Base-by-base conservation (phyloP, 2,329 filamentous ascomycete species). In the Aspergillus piperis region DNA sequence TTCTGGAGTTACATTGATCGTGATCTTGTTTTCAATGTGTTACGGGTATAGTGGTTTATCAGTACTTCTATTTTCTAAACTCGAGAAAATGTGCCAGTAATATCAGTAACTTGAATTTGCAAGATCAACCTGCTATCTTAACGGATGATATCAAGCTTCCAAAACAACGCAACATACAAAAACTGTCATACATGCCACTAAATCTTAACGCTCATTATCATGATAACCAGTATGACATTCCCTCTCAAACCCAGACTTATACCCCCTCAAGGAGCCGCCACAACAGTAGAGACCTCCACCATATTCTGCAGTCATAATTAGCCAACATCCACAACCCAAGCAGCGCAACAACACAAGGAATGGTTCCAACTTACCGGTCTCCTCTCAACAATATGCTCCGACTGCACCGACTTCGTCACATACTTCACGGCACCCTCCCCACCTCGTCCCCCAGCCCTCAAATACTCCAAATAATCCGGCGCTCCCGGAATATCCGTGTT, bases 381-480 rank as follows among this genome's bases (percentile, higher is more conserved):
- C 5, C 21, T 36, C 25, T 55, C 30, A 17, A 51, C 42, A 17
- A 55, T 50, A 25, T 17, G 8, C 52, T 60, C 17, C 15, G 48
- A 61, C 27, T 59, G 48, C 32, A 64, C 51, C 13, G 64, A 64
- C 47, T 61, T 48, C 41, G 66, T 73, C 57, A 67, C 65, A 63
- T 72, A 75, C 36, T 59, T 62, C 17, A 70, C 65, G 52, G 41
- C 58, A 21, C 58, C 67, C 59, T 30, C 32, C 8, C 54, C 39
- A 2, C 54, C 58, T 3, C 39, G 25, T 0, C 71, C 68, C 4
- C 73, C 70, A 23, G 56, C 63, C 59, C 69, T 65, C 7, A 80
- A 75, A 69, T 80, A 78, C 55, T 70, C 70, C 42, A 77, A 57
- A 63, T 80, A 80, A 10, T 75, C 69, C 8, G 77, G 78, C 10